Evolutionary conservation across 371 early-diverging fungal species (phyloP).

Genomic region (Parasitella parasitica): DNA sequence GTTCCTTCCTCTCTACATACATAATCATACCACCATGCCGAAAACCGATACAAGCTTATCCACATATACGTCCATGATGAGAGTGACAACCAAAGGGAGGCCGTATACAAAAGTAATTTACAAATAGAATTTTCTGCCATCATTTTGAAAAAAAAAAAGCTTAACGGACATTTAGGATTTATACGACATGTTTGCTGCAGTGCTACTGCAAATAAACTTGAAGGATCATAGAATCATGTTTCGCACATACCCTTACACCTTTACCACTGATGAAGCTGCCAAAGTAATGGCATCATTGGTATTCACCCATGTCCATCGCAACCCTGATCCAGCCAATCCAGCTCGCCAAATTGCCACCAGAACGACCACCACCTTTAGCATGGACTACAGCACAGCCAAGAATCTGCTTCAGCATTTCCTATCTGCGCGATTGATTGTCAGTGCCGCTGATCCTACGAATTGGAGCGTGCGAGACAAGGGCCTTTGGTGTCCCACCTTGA

Average conservation of each 20-base stretch:
- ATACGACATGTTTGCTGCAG: constrained; percentile 46
- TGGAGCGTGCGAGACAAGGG: constrained; percentile 51
- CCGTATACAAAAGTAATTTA: constrained; percentile 35
- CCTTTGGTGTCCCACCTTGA: constrained; percentile 56
- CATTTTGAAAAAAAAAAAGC: not conserved
- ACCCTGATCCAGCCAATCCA: constrained; percentile 53
- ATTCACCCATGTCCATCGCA: constrained; percentile 54
- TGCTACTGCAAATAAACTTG: constrained; percentile 39
- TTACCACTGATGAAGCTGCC: constrained; percentile 62
- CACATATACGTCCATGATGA: constrained; percentile 30
- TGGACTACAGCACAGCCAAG: constrained; percentile 57
- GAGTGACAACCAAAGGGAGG: constrained; percentile 28
- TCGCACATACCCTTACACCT: constrained; percentile 54
- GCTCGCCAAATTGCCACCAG: constrained; percentile 39
- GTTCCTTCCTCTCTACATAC: not conserved
- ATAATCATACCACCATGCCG: constrained; percentile 11
- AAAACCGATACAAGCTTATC: constrained; percentile 16
- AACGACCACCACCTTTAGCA: constrained; percentile 55
- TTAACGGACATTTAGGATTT: constrained; percentile 30
- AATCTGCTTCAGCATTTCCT: constrained; percentile 60
- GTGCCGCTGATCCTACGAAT: constrained; percentile 47
- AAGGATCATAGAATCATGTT: constrained; percentile 50
- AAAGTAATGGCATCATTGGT: constrained; percentile 48
- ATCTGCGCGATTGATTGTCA: constrained; percentile 52
- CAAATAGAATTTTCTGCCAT: too few relatives aligned